Base-by-base conservation (phyloP, 352 stramenopile species). In the Pilasporangium apinafurcum region DNA sequence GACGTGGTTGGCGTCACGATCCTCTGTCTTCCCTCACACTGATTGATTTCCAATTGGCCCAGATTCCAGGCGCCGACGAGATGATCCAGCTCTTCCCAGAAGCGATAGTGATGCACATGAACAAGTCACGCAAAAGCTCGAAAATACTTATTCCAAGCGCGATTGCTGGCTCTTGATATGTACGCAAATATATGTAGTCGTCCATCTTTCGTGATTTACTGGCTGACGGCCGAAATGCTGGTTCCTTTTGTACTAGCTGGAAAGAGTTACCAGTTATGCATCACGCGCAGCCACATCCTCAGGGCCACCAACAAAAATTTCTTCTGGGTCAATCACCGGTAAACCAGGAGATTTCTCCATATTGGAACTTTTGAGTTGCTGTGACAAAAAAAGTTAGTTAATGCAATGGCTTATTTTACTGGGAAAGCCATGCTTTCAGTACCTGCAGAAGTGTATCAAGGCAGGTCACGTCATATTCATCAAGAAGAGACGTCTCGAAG, bases 401-500 rank as follows among this genome's bases (percentile, higher is more conserved):
- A 37, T 24, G 37, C 20, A 20, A 26, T 43, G n/a, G 20, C 18
- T 27, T 22, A 27, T n/a, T n/a, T n/a, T n/a, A 31, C 17, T 22
- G 29, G 37, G 18, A 16, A 14, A 22, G 10, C 17, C 10, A 2
- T 30, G 37, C n/a, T 22, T 12, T 18, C 41, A 47, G 18, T 33
- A 83, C 69, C 68, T 86, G 73, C 6, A 93, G 59, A 12, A 93
- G 59, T n/a, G 76, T 89, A 45, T 93, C 82, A 24, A 93, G 63
- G 32, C 78, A 92, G 13, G 62, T 72, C 2, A 91, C 82, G 32
- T 93, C 82, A 62, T 93, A 93, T 46, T 93, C 82, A 36, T 93
- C 75, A 24, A 93, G 58, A 32, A 93, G 48, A n/a, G 79, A 91
- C 35, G 79, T 75, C 46, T 93, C 82, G 53, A 93, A 90, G 56